A percentile compares a stretch with the other conserved stretches of the same genome.
Evolutionary conservation across 371 early-diverging fungal species (phyloP).

Genomic region (Lichtheimia ramosa): DNA sequence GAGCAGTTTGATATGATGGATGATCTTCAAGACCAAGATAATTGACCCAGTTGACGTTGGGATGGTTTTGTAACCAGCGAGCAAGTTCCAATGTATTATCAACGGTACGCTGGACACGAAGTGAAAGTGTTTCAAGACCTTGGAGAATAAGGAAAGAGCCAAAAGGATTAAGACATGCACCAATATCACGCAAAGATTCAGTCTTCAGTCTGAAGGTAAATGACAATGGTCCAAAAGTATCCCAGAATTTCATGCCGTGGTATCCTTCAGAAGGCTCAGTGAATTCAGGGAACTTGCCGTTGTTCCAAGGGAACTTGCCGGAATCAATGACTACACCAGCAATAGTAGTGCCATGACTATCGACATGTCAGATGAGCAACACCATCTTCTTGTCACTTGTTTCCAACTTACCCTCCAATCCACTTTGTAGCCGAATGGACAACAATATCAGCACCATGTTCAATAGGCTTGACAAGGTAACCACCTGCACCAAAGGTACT

Average conservation of each 20-base stretch:
- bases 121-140: conserved; percentile 84
- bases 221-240: conserved; percentile 72
- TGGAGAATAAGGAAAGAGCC: conserved; percentile 82
- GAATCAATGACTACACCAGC: conserved; percentile 83
- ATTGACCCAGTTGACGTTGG: conserved; percentile 75
- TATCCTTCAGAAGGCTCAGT: conserved; percentile 84
- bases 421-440: conserved; percentile 91
- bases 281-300: conserved; percentile 85
- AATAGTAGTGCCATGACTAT: conserved; percentile 82
- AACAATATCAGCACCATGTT: conserved; percentile 91
- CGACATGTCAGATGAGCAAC: conserved; percentile 1
- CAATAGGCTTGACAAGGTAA: conserved; percentile 81
- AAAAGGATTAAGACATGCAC: conserved; percentile 83
- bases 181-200: conserved; percentile 83
- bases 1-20: conserved; percentile 72
- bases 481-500: conserved; percentile 94
- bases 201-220: conserved; percentile 76
- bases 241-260: conserved; percentile 86
- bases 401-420: conserved; percentile 62
- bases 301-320: conserved; percentile 86
- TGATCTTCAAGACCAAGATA: conserved; percentile 82
- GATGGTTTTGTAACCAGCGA: conserved; percentile 69
- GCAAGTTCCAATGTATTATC: conserved; percentile 80
- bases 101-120: conserved; percentile 86
- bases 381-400: background rate